These are phyloP conservation scores for Hapsidospora chrysogenum DNA, from an alignment of 495 filamentous ascomycete genomes.

Conservation along the genomic window DNA sequence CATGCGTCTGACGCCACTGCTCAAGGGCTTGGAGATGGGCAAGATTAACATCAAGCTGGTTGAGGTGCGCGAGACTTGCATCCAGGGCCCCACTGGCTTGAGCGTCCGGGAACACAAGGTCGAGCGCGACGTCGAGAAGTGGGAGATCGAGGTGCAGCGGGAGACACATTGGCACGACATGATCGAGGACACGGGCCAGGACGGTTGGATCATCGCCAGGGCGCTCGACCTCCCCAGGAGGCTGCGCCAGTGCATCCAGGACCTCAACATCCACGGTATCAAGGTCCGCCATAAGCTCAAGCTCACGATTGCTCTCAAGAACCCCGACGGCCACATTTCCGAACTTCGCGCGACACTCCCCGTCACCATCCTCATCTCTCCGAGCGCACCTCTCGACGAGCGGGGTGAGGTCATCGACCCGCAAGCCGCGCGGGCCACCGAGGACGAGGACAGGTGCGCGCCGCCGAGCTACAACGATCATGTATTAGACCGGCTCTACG, in stretches of 20 bases:
- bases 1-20: slow-evolving; percentile 63
- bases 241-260: slow-evolving; percentile 66
- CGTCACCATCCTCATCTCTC: slow-evolving; percentile 84
- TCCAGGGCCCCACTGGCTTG: slow-evolving; percentile 29
- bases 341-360: slow-evolving; percentile 81
- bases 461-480: slow-evolving; percentile 84
- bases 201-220: slow-evolving; percentile 59
- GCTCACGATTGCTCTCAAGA: slow-evolving; percentile 72
- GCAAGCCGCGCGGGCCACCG: slow-evolving; percentile 28
- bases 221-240: slow-evolving; percentile 58
- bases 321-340: slow-evolving; percentile 85
- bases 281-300: slow-evolving; percentile 77
- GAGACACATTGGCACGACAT: slow-evolving; percentile 47
- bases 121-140: slow-evolving; percentile 42
- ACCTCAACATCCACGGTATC: slow-evolving; percentile 67
- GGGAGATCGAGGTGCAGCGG: slow-evolving; percentile 40
- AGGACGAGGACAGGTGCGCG: slow-evolving; percentile 31
- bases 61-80: slow-evolving; percentile 57
- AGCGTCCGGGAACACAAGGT: slow-evolving; percentile 40
- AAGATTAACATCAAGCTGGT: slow-evolving; percentile 56
- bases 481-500: slow-evolving; percentile 73
- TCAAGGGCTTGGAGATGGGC: slow-evolving; percentile 75
- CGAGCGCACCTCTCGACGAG: slow-evolving; percentile 68
- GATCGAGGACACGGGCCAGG: slow-evolving; percentile 51
- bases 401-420: slow-evolving; percentile 45